Evolutionary conservation across 805 yeast species (phyloP), one percentile per base, ranked within the genome.

Genomic region (Metschnikowia reukaufii): DNA sequence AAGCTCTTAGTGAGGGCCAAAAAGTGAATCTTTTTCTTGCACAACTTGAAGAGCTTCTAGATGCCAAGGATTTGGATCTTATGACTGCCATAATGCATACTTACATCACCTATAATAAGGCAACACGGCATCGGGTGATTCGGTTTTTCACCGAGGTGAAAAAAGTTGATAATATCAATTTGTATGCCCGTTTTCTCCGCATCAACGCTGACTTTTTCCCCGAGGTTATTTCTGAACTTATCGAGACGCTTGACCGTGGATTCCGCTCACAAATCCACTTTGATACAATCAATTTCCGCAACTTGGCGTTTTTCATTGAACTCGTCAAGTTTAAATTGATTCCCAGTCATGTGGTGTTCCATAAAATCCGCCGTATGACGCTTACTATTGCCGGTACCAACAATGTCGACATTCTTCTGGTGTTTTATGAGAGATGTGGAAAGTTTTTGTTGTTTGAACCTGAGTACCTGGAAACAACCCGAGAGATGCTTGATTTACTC

Each of bases 371-470:
- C 56, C 66, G 75, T 1, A 66, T 88, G 53, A 77, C 86, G 1
- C 57, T 80, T 45, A 76, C 77, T 43, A 58, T 76, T 16, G 70
- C 76, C 5, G 70, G 75, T 0, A 74, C 81, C 7, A 76, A 77
- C 50, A 87, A 85, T 60, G 76, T 87, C 48, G 96, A 86, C 55
- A 77, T 84, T 6, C 65, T 90, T 46, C 73, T 81, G 8, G 74
- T 83, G n/a, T 67, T 88, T 36, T 84, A 88, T 57, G 96, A 90
- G 56, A 72, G 79, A 31, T 76, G 88, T 55, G 96, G 96, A 0
- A 72, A 81, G 47, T 79, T 82, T 48, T 69, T 90, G 41, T 61
- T 85, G 36, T 68, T 78, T 50, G 76, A 72, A 20, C 75, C 80
- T 0, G 87, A 82, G 19, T 83, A 81, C 49, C 70, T 68, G 39